Base-by-base conservation (phyloP, 805 yeast species). In the Vanderwaltozyma tropicalis region DNA sequence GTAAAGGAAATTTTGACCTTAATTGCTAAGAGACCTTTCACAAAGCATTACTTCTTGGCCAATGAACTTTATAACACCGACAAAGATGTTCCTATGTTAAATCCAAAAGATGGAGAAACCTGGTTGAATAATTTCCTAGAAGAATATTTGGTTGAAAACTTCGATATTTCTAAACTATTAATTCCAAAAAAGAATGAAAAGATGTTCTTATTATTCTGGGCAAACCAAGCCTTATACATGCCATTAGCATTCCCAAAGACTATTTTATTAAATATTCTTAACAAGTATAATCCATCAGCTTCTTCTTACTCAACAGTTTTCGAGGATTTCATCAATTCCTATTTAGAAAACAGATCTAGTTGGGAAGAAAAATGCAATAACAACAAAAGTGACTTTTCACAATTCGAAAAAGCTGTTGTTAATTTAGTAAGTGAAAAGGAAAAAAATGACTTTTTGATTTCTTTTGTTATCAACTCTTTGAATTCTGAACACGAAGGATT, bases 361-460 rank as follows among this genome's bases (percentile, higher is more conserved):
- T 72, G 78, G 74, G 57, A 56, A 29, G 29, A 37, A 1, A 61
- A 62, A 42, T 72, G 82, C 43, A 55, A 53, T 2, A 57, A 54
- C 12, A 71, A 74, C 33, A 74, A 75, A 35, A 62, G 76, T 25
- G 66, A 71, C 32, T 70, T 76, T 44, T 56, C 53, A 16, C 65
- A 59, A 0, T 74, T 85, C 38, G 95, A 87, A 52, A 42, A 48
- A 2, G 64, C 69, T 5, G 54, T 86, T 11, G 68, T 81, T 16
- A 64, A 69, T n/a, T 58, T 81, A 38, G 72, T 86, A 13, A 70
- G 81, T 6, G 63, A 71, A 9, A 76, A 71, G 43, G 94, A 83
- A 41, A 74, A 74, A 50, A 66, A 67, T 38, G 58, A 55, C 8
- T 61, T 62, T 39, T 85, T 79, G 35, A 67, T 80, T 35, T 72